These are phyloP conservation scores for Fusarium lyarnte DNA, from an alignment of 2,329 filamentous ascomycete genomes.

Conservation along the genomic window DNA sequence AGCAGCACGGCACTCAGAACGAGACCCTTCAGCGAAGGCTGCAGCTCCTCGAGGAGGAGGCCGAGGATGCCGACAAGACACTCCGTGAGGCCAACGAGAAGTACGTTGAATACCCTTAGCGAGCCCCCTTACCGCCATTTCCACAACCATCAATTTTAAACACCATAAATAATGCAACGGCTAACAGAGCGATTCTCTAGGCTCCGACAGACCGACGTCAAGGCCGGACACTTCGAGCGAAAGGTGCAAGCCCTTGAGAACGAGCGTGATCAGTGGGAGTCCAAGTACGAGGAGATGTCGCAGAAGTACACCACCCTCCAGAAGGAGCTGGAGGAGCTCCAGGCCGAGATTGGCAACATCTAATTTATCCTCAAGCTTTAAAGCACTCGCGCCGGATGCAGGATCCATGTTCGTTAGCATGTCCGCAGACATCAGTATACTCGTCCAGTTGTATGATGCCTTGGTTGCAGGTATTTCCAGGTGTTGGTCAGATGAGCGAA, in stretches of 20 bases:
- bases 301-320: slow-evolving; percentile 86
- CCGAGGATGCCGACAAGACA: slow-evolving; percentile 95
- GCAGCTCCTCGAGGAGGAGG: slow-evolving; percentile 97
- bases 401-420: slow-evolving; percentile 29
- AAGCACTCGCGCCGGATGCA: slow-evolving; percentile 36
- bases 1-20: slow-evolving; percentile 85
- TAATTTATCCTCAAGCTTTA: slow-evolving; percentile 57
- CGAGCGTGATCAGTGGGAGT: slow-evolving; percentile 92
- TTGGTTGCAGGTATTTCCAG: slow-evolving; percentile 40
- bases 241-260: slow-evolving; percentile 97
- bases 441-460: slow-evolving; percentile 31
- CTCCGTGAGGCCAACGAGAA: slow-evolving; percentile 98
- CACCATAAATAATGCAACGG: not conserved
- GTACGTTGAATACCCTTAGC: slow-evolving; percentile 65
- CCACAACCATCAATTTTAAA: slow-evolving; percentile 7
- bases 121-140: slow-evolving; percentile 39
- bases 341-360: slow-evolving; percentile 92
- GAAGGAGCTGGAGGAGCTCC: slow-evolving; percentile 92
- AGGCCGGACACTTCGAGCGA: slow-evolving; percentile 98
- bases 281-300: slow-evolving; percentile 97
- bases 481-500: slow-evolving; percentile 43
- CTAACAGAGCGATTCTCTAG: slow-evolving; percentile 58
- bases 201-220: slow-evolving; percentile 98
- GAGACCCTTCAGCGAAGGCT: slow-evolving; percentile 91
- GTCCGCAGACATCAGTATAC: slow-evolving; percentile 27